A percentile compares a stretch with the other conserved stretches of the same genome.
Conservation (phyloP, 768 basidiomycete genomes). For the Sporobolomyces pararoseus region DNA sequence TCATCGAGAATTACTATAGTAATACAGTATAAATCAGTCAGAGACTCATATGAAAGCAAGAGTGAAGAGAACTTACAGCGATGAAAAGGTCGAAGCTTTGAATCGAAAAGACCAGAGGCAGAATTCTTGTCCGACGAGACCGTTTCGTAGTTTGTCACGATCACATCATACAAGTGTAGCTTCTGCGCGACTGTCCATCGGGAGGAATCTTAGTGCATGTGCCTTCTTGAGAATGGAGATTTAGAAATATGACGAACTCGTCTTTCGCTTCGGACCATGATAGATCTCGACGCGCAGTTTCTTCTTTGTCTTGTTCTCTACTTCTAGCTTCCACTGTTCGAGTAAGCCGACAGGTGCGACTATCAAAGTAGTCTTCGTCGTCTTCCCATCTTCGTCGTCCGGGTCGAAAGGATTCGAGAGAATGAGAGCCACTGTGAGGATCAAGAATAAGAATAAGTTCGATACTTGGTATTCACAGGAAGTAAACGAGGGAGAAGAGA, state of each 20-base stretch:
- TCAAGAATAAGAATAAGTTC: neutral
- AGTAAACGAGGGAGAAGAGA: no score
- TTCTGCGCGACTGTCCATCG: conserved; percentile 42
- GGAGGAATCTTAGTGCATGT: no score
- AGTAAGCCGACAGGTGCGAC: conserved; percentile 82
- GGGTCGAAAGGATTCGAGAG: conserved; percentile 66
- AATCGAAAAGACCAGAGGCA: conserved; percentile 65
- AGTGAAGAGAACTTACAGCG: conserved; percentile 58
- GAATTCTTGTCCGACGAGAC: conserved; percentile 69
- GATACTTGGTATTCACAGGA: no score
- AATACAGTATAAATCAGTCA: neutral
- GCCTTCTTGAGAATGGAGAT: no score
- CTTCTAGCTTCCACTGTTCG: conserved; percentile 85
- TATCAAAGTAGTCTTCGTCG: conserved; percentile 69
- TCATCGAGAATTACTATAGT: conserved; percentile 60
- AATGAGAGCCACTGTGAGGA: conserved; percentile 62
- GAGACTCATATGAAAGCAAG: neutral
- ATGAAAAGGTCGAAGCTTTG: conserved; percentile 71
- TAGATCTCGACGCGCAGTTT: conserved; percentile 71
- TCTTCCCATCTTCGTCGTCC: conserved; percentile 62
- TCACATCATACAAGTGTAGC: conserved; percentile 55
- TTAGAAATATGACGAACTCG: conserved; percentile 56
- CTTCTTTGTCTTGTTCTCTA: conserved; percentile 59
- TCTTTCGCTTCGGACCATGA: conserved; percentile 71
- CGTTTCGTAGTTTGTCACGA: conserved; percentile 82